Conservation (phyloP, 768 basidiomycete genomes). For the Hypholoma fasciculare region DNA sequence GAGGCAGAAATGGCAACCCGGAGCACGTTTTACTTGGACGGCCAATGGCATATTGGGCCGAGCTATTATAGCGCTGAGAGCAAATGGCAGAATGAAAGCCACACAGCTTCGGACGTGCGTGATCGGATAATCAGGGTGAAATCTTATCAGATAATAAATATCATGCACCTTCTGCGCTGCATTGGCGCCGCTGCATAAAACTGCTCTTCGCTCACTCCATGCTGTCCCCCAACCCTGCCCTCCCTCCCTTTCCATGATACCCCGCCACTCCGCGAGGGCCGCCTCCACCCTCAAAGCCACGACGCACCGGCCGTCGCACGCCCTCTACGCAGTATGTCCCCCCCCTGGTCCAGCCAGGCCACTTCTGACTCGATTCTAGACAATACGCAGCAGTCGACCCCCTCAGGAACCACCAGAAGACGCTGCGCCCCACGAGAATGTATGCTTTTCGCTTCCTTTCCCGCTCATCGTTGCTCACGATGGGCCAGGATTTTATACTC, state of each 20-base stretch:
- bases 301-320: conserved; percentile 43
- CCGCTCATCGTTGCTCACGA: conserved; percentile 11
- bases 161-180: conserved; percentile 15
- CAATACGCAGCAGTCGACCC: conserved; percentile 38
- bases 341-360: conserved; percentile 9
- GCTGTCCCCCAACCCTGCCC: conserved; percentile 14
- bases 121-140: conserved; percentile 14
- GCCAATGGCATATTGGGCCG: conserved; percentile 1
- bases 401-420: conserved; percentile 38
- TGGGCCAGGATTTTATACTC: conserved; percentile 86
- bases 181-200: conserved; percentile 30
- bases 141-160: conserved; percentile 33
- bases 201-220: conserved; percentile 24
- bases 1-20: background rate
- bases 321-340: conserved; percentile 56
- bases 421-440: conserved; percentile 48
- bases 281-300: conserved; percentile 31
- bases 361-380: conserved; percentile 29
- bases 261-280: conserved; percentile 32
- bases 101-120: background rate
- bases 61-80: conserved; percentile 3
- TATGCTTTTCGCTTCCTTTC: conserved; percentile 19
- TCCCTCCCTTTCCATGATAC: conserved; percentile 32
- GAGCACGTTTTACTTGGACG: background rate
- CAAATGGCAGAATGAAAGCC: no score